Evolutionary conservation across 1,284 basidiomycete species (phyloP).

Genomic region (Trichosporon ovoides): DNA sequence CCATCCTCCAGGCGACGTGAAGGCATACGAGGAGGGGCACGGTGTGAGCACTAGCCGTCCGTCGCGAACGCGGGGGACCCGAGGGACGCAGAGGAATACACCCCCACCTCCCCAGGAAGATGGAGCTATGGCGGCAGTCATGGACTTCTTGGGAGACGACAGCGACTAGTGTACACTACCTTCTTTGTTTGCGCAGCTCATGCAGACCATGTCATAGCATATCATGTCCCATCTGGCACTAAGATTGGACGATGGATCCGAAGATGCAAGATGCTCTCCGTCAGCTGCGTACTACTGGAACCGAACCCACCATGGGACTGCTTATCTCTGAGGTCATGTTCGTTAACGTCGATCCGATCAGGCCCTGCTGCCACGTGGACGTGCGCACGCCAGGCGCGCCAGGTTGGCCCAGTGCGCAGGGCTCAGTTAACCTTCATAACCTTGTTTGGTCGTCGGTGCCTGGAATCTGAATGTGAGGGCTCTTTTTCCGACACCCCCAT

Average conservation of each 20-base stretch:
- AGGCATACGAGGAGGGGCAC: conserved; percentile 44
- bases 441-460: too few relatives aligned
- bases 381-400: background rate
- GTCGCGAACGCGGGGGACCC: conserved; percentile 6
- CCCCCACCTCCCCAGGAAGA: background rate
- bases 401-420: background rate
- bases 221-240: background rate
- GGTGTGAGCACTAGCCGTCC: conserved; percentile 26
- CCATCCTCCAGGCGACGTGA: conserved; percentile 43
- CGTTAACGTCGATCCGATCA: background rate
- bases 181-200: background rate
- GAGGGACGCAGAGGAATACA: background rate
- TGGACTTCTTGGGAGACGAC: conserved; percentile 19
- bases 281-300: too few relatives aligned
- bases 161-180: conserved; percentile 8
- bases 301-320: too few relatives aligned
- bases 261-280: too few relatives aligned
- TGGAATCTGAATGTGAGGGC: too few relatives aligned
- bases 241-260: too few relatives aligned
- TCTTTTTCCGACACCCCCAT: too few relatives aligned
- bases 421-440: background rate
- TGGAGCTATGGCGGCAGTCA: conserved; percentile 17
- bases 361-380: background rate
- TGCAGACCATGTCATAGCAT: background rate
- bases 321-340: too few relatives aligned